Evolutionary conservation across 495 filamentous ascomycete species (phyloP).

Genomic region (Letharia lupina): DNA sequence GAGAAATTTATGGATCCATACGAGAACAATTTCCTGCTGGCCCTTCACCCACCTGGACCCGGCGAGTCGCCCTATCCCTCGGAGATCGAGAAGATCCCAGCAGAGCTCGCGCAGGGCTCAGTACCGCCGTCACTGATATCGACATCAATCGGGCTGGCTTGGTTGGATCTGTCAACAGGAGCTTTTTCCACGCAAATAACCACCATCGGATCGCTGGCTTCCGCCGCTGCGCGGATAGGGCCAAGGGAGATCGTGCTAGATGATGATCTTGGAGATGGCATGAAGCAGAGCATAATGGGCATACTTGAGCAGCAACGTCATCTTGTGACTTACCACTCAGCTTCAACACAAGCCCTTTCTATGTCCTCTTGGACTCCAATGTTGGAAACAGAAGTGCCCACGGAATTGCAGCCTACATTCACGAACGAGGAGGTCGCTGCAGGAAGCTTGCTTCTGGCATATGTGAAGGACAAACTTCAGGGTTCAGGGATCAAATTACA

Average conservation of each 20-base stretch:
- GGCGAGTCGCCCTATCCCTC: not conserved
- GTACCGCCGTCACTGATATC: slow-evolving; percentile 34
- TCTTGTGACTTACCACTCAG: slow-evolving; percentile 46
- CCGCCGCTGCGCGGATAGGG: slow-evolving; percentile 69
- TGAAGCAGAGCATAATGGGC: slow-evolving; percentile 31
- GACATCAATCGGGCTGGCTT: slow-evolving; percentile 67
- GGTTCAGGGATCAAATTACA: slow-evolving; percentile 77
- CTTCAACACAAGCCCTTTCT: slow-evolving; percentile 38
- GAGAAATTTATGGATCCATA: slow-evolving; percentile 93
- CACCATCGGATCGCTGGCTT: slow-evolving; percentile 60
- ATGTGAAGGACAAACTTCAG: slow-evolving; percentile 69
- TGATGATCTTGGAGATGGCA: slow-evolving; percentile 44
- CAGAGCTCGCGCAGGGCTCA: slow-evolving; percentile 15
- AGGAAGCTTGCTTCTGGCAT: slow-evolving; percentile 68
- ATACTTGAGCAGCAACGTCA: slow-evolving; percentile 48
- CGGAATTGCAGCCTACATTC: slow-evolving; percentile 36
- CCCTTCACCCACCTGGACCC: slow-evolving; percentile 48
- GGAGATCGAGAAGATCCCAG: not conserved
- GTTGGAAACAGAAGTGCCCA: slow-evolving; percentile 57
- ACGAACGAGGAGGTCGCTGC: slow-evolving; percentile 47
- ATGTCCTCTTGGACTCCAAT: slow-evolving; percentile 64
- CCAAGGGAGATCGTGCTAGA: slow-evolving; percentile 81
- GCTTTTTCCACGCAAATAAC: slow-evolving; percentile 85
- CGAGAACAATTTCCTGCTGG: slow-evolving; percentile 84
- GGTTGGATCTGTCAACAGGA: slow-evolving; percentile 91